A percentile compares a stretch with the other conserved stretches of the same genome.
phyloP scores from a whole-genome alignment of 306 rosid species.

The Senna tora region DNA sequence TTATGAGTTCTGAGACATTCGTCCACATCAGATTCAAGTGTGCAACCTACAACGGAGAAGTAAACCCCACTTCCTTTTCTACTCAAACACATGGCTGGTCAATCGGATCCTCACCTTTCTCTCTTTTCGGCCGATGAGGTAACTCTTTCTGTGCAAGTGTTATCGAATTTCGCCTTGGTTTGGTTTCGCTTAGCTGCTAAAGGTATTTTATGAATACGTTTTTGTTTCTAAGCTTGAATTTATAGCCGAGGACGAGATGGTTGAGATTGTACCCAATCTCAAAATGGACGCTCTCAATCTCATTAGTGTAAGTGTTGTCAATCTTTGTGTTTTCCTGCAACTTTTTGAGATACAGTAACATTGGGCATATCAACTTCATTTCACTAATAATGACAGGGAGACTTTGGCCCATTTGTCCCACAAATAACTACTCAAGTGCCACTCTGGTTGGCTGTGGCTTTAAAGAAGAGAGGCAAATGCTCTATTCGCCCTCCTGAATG shows the following conservation, averaged over 20 bases:
- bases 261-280: constrained; percentile 83
- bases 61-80: neutral
- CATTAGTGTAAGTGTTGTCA: constrained; percentile 56
- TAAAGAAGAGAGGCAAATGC: constrained; percentile 89
- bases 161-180: neutral
- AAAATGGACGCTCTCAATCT: constrained; percentile 81
- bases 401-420: constrained; percentile 87
- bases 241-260: constrained; percentile 76
- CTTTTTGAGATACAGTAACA: neutral
- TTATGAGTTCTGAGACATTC: too few relatives aligned
- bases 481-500: constrained; percentile 74
- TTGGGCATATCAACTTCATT: constrained; percentile 4
- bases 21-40: too few relatives aligned
- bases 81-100: constrained; percentile 48
- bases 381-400: constrained; percentile 67
- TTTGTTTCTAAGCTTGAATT: constrained; percentile 71
- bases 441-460: constrained; percentile 83
- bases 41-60: neutral
- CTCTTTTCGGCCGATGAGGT: constrained; percentile 57
- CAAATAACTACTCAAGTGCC: constrained; percentile 81
- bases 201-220: neutral
- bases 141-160: constrained; percentile 3
- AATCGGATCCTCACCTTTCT: constrained; percentile 46
- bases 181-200: neutral
- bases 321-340: neutral